Percentiles rank a stretch among this genome's conserved stretches.
These are phyloP conservation scores for Sarocladium kiliense DNA, from an alignment of 2,329 filamentous ascomycete genomes.

Conservation along the genomic window DNA sequence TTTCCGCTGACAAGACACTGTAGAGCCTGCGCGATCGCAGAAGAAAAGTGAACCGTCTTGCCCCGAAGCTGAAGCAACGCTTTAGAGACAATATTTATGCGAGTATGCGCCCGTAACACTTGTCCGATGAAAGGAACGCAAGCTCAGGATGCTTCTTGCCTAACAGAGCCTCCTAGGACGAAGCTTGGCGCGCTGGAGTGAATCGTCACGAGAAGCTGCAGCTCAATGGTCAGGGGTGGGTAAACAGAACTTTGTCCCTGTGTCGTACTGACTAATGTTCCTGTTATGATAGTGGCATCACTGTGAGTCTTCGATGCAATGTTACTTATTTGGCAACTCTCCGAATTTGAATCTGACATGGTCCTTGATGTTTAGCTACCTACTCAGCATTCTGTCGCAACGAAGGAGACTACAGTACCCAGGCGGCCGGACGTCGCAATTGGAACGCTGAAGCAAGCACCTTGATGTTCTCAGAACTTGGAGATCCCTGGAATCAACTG, in stretches of 20 bases:
- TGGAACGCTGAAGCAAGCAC: constrained; percentile 42
- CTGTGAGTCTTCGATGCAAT: constrained; percentile 13
- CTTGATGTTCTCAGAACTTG: constrained; percentile 28
- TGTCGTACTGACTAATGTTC: neutral
- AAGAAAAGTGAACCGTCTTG: neutral
- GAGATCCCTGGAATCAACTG: constrained; percentile 25
- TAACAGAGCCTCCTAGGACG: neutral
- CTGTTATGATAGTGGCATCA: constrained; percentile 27
- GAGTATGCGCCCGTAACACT: neutral
- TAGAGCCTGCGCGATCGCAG: neutral
- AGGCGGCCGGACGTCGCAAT: constrained; percentile 20
- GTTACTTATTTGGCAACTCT: neutral
- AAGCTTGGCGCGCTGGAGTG: neutral
- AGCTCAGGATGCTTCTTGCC: neutral
- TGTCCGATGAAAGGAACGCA: neutral
- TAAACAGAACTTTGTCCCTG: no score
- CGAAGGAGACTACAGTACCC: constrained; percentile 30
- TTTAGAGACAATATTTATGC: neutral
- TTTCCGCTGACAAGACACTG: no score
- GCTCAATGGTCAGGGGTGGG: neutral
- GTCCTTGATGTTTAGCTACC: constrained; percentile 15
- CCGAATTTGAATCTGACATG: neutral
- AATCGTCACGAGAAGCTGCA: neutral
- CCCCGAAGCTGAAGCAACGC: neutral
- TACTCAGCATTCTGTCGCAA: constrained; percentile 39